A percentile compares a stretch with the other conserved stretches of the same genome.
phyloP scores from a whole-genome alignment of 331 rosid genomes.

The Saraca asoca region DNA sequence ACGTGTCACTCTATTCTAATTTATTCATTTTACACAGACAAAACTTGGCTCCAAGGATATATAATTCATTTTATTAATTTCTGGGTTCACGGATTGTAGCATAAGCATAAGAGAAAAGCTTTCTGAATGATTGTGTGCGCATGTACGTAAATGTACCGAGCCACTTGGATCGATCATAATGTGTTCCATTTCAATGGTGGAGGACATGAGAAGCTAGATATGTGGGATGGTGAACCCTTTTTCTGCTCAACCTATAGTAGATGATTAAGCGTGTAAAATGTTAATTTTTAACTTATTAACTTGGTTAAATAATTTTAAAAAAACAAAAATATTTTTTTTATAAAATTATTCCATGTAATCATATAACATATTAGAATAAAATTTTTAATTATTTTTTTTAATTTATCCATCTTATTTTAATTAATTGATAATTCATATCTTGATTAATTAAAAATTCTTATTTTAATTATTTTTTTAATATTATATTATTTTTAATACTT shows the following conservation, averaged over 20 bases:
- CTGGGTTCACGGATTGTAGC: constrained; percentile 40
- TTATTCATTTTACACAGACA: constrained; percentile 4
- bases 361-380: too few species aligned
- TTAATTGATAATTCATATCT: too few species aligned
- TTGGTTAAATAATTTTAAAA: too few species aligned
- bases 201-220: background rate
- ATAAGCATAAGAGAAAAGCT: constrained; percentile 1
- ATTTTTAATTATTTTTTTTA: too few species aligned
- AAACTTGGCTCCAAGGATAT: constrained; percentile 24
- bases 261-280: background rate
- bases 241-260: background rate
- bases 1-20: constrained; percentile 35
- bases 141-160: constrained; percentile 14
- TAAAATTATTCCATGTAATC: too few species aligned
- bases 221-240: background rate
- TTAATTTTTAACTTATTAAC: too few species aligned
- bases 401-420: too few species aligned
- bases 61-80: background rate
- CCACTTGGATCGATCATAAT: constrained; percentile 28
- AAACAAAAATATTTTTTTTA: too few species aligned
- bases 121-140: constrained; percentile 32
- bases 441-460: too few species aligned
- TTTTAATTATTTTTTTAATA: too few species aligned
- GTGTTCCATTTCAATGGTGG: constrained; percentile 25
- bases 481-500: too few species aligned